Evolutionary conservation across 1,139 yeast genomes (phyloP).

Genomic region (Candida tunisiensis): DNA sequence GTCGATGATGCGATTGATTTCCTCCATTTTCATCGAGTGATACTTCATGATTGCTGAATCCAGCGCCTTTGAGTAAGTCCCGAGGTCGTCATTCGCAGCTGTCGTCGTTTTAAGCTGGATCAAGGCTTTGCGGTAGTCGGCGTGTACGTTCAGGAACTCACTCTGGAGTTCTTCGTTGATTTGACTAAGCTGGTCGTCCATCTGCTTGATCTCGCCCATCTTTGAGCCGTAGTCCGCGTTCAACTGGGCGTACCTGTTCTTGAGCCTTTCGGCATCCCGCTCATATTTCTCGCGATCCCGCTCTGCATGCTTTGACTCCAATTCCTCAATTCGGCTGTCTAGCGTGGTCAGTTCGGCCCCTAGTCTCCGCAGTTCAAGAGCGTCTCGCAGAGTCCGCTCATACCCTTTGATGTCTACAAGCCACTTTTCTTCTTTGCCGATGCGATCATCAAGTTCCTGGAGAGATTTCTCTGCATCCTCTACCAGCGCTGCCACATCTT

Average conservation of each 20-base stretch:
- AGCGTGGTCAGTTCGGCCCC: slow-evolving; percentile 19
- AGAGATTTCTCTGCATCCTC: not conserved
- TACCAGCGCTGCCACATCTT: not conserved
- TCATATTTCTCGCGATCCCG: slow-evolving; percentile 47
- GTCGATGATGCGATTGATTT: slow-evolving; percentile 72
- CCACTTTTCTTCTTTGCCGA: slow-evolving; percentile 19
- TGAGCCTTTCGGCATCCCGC: slow-evolving; percentile 33
- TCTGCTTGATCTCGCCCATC: slow-evolving; percentile 72
- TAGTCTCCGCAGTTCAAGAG: slow-evolving; percentile 32
- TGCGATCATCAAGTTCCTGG: slow-evolving; percentile 1
- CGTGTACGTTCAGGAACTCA: slow-evolving; percentile 56
- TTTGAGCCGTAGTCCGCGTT: slow-evolving; percentile 62
- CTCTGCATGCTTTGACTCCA: slow-evolving; percentile 49
- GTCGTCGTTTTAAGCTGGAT: slow-evolving; percentile 61
- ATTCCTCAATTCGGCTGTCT: slow-evolving; percentile 21
- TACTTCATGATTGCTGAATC: slow-evolving; percentile 91
- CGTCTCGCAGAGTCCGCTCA: slow-evolving; percentile 37
- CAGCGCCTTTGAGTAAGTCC: slow-evolving; percentile 66
- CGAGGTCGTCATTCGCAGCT: slow-evolving; percentile 72
- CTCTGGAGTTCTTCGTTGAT: slow-evolving; percentile 40
- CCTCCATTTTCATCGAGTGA: slow-evolving; percentile 84
- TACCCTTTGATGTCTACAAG: slow-evolving; percentile 33
- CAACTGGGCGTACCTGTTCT: slow-evolving; percentile 36
- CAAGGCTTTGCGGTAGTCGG: slow-evolving; percentile 51
- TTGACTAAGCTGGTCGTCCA: slow-evolving; percentile 51